Evolutionary conservation across 1,139 yeast species (phyloP), one percentile per base, ranked within the genome.

Genomic region (Meyerozyma smithsonii): DNA sequence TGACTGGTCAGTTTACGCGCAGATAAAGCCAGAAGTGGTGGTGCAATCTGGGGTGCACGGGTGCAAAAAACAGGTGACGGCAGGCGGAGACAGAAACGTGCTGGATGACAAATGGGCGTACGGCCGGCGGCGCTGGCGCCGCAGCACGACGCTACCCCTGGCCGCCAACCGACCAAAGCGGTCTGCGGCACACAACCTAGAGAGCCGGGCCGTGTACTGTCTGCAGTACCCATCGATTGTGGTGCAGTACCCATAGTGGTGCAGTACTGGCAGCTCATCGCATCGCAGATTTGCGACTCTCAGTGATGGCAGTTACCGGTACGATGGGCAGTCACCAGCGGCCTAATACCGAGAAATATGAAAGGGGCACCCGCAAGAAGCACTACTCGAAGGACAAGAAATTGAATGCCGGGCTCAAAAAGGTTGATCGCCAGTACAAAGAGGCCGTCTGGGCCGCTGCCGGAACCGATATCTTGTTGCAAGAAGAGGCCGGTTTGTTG

Each of bases 401-500:
- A 54, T 66, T 86, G 39, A 76, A 77, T 57, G 78, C 84, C 12
- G 80, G 81, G 19, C 59, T 89, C 52, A 78, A 79, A 51, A 73
- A 78, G 50, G 64, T 83, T 42, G 95, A 92, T 54, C 72, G 73
- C 38, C 83, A 83, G 51, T 87, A 86, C 59, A 77, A 79, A 48
- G 84, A 83, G 46, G 95, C 96, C 0, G 78, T 87, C 16, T 68
- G 74, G 47, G 76, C 89, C 12, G 96, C 96, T 1, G 87, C 90
- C 18, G 81, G 85, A 6, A 87, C 97, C 0, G 97, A 92, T 52
- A 74, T 87, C 56, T 72, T 94, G 48, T 67, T 89, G 37, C 87
- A 86, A 49, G 97, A 92, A 64, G 83, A 84, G 35, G 77, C 73
- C 3, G 98, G 98, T 37, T 84, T 72, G 51, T 64, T 94, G 48